Conservation (phyloP, 495 filamentous ascomycete genomes). For the Choiromyces venosus region DNA sequence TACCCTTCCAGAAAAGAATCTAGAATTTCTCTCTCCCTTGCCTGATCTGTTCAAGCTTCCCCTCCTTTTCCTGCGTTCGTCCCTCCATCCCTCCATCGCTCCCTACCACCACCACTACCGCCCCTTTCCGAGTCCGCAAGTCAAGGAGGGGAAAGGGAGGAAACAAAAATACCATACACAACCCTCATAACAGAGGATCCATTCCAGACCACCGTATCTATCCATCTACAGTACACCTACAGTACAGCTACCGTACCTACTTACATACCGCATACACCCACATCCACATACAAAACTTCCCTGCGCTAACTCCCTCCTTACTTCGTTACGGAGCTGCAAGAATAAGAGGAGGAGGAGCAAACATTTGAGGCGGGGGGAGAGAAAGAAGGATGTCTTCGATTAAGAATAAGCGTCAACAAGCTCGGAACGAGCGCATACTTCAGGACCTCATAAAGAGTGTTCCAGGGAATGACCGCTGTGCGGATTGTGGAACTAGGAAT, state of each 20-base stretch:
- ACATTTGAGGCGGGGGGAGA: conserved; percentile 14
- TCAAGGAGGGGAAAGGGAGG: neutral
- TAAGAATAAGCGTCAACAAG: conserved; percentile 88
- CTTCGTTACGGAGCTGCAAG: conserved; percentile 10
- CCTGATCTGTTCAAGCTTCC: neutral
- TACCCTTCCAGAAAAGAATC: neutral
- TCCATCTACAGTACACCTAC: conserved; percentile 17
- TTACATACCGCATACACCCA: conserved; percentile 16
- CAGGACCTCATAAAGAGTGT: conserved; percentile 84
- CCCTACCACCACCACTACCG: neutral
- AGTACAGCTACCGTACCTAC: no score
- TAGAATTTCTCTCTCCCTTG: neutral
- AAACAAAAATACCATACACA: neutral
- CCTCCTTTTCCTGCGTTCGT: neutral
- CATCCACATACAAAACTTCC: conserved; percentile 8
- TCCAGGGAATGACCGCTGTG: conserved; percentile 89
- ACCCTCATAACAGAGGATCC: neutral
- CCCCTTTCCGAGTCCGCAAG: neutral
- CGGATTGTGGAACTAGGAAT: conserved; percentile 86
- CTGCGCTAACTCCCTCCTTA: neutral
- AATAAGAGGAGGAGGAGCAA: neutral
- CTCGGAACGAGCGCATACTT: conserved; percentile 86
- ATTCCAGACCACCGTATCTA: neutral
- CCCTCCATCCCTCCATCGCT: neutral
- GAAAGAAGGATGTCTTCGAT: conserved; percentile 37